These are phyloP conservation scores for Microbotryomycetes sp. DNA, from an alignment of 1,284 basidiomycete species.

Conservation along the genomic window DNA sequence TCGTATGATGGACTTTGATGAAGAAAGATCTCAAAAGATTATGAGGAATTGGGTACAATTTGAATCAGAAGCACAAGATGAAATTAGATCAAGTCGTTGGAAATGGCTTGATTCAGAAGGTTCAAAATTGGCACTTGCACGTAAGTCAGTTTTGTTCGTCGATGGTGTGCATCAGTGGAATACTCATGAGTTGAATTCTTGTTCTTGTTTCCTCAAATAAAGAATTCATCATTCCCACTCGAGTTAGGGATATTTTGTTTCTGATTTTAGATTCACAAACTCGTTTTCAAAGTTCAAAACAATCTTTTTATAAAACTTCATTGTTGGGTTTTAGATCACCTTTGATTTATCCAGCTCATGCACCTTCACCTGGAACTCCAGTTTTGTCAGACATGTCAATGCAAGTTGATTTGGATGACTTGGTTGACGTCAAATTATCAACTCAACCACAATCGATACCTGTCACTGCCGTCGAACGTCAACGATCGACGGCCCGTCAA, in stretches of 20 bases:
- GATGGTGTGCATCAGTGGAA: neutral
- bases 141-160: slow-evolving; percentile 1
- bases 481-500: neutral
- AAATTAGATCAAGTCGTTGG: slow-evolving; percentile 7
- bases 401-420: neutral
- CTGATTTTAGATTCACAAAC: slow-evolving; percentile 23
- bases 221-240: slow-evolving; percentile 18
- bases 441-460: neutral
- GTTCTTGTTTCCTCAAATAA: no score
- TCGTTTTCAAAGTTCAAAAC: slow-evolving; percentile 13
- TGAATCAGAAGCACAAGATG: neutral
- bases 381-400: neutral
- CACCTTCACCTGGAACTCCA: neutral
- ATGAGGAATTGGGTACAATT: neutral
- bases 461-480: neutral
- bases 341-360: neutral
- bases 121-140: slow-evolving; percentile 14
- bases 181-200: no score
- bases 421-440: neutral
- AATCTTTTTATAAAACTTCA: slow-evolving; percentile 8
- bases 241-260: slow-evolving; percentile 17
- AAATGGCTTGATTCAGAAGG: slow-evolving; percentile 27
- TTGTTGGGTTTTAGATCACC: neutral
- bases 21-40: neutral
- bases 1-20: neutral